Conservation (phyloP, 257 asterid genomes). For the Eucommia ulmoides region DNA sequence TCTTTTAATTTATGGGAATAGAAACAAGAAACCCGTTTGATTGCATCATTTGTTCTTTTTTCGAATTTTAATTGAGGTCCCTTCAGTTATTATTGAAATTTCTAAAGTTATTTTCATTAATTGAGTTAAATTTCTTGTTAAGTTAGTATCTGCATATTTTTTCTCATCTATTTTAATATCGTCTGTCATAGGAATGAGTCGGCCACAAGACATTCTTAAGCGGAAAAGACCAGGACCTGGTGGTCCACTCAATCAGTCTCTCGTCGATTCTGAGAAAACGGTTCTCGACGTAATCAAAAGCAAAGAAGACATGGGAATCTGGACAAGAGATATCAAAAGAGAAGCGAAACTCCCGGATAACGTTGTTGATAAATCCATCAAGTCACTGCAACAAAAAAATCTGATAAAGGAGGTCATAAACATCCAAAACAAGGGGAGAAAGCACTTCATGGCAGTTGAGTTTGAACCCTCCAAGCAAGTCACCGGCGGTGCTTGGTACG, state of each 20-base stretch:
- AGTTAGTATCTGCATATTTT: too few relatives aligned
- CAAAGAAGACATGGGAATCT: constrained; percentile 28
- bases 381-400: constrained; percentile 16
- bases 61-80: too few relatives aligned
- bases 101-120: too few relatives aligned
- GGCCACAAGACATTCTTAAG: constrained; percentile 13
- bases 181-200: constrained; percentile 14
- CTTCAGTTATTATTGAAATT: too few relatives aligned
- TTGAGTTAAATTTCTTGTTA: too few relatives aligned
- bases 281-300: constrained; percentile 33
- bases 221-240: constrained; percentile 34
- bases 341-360: constrained; percentile 20
- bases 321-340: constrained; percentile 27
- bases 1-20: too few relatives aligned
- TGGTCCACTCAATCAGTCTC: constrained; percentile 13
- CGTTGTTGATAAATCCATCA: constrained; percentile 24
- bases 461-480: constrained; percentile 57
- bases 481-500: constrained; percentile 54
- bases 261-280: constrained; percentile 24
- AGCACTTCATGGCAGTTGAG: constrained; percentile 45
- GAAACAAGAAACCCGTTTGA: too few relatives aligned
- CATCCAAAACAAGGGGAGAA: constrained; percentile 26
- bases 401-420: constrained; percentile 41
- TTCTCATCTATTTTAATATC: not conserved
- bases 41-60: too few relatives aligned